Conservation (phyloP, 306 rosid genomes). For the Medicago lupulina region DNA sequence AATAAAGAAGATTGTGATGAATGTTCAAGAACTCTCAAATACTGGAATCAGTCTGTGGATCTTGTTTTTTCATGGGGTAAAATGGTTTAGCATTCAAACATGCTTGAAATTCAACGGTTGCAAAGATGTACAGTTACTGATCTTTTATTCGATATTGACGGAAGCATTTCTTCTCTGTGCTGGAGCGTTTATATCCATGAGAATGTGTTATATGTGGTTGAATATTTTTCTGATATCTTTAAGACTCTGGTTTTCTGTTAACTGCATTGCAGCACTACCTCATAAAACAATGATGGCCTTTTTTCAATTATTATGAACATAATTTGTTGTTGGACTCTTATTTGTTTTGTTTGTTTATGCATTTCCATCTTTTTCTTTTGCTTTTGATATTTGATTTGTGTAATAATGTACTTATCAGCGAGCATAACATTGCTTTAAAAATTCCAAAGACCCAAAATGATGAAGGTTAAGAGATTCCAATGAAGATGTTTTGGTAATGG, state of each 20-base stretch:
- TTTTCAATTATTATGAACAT: conserved; percentile 23
- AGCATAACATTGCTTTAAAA: neutral
- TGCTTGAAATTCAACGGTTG: conserved; percentile 43
- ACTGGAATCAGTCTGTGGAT: conserved; percentile 40
- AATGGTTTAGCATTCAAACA: conserved; percentile 40
- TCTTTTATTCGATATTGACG: conserved; percentile 41
- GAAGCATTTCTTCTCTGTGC: conserved; percentile 42
- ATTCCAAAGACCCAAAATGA: neutral
- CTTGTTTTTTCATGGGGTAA: conserved; percentile 36
- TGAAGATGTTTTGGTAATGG: too few relatives aligned
- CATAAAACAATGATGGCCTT: conserved; percentile 11
- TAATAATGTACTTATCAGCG: neutral
- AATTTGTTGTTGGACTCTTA: conserved; percentile 22
- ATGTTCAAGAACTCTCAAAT: conserved; percentile 51
- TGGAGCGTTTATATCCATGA: conserved; percentile 34
- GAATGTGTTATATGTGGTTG: conserved; percentile 38
- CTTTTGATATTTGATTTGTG: neutral
- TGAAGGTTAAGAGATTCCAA: neutral
- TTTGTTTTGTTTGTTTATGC: conserved; percentile 6
- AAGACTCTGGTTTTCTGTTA: conserved; percentile 28
- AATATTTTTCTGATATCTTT: conserved; percentile 35
- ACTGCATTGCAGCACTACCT: conserved; percentile 30
- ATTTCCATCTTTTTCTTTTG: neutral
- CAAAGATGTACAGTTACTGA: conserved; percentile 53
- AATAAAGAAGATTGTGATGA: conserved; percentile 46